These are phyloP conservation scores for Heliamphora exappendiculata DNA, from an alignment of 148 eudicot species.

Conservation along the genomic window DNA sequence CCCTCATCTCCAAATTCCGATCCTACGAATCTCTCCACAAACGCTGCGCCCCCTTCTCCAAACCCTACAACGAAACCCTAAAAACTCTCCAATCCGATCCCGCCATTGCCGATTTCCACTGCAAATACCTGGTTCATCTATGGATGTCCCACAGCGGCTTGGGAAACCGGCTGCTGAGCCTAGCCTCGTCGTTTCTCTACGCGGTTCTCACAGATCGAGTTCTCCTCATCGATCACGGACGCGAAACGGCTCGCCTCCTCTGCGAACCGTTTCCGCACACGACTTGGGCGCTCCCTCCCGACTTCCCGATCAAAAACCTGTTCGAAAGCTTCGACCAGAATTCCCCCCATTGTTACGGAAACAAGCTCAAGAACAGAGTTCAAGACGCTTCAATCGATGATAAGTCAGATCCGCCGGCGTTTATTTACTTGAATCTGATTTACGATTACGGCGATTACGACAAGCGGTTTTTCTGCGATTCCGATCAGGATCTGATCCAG, in stretches of 20 bases:
- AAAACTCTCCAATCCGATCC: slow-evolving; percentile 24
- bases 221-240: slow-evolving; percentile 68
- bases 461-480: slow-evolving; percentile 81
- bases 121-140: slow-evolving; percentile 57
- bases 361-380: slow-evolving; percentile 35
- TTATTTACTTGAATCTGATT: slow-evolving; percentile 58
- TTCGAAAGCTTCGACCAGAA: slow-evolving; percentile 40
- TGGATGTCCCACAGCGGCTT: slow-evolving; percentile 75
- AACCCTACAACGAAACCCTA: slow-evolving; percentile 47
- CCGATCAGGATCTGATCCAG: slow-evolving; percentile 44
- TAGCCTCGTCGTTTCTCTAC: slow-evolving; percentile 74
- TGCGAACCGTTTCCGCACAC: slow-evolving; percentile 89
- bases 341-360: slow-evolving; percentile 38
- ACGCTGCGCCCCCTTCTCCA: slow-evolving; percentile 70
- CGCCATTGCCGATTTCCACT: slow-evolving; percentile 25
- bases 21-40: slow-evolving; percentile 67
- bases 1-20: slow-evolving; percentile 65
- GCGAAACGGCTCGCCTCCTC: slow-evolving; percentile 68
- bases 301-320: slow-evolving; percentile 53
- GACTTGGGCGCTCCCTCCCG: slow-evolving; percentile 73
- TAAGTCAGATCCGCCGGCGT: slow-evolving; percentile 26
- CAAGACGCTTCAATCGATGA: slow-evolving; percentile 11
- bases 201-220: slow-evolving; percentile 74
- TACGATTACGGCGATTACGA: slow-evolving; percentile 77
- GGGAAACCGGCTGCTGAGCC: slow-evolving; percentile 74